Conservation (phyloP, 2,329 filamentous ascomycete species). For the Colletotrichum plurivorum region DNA sequence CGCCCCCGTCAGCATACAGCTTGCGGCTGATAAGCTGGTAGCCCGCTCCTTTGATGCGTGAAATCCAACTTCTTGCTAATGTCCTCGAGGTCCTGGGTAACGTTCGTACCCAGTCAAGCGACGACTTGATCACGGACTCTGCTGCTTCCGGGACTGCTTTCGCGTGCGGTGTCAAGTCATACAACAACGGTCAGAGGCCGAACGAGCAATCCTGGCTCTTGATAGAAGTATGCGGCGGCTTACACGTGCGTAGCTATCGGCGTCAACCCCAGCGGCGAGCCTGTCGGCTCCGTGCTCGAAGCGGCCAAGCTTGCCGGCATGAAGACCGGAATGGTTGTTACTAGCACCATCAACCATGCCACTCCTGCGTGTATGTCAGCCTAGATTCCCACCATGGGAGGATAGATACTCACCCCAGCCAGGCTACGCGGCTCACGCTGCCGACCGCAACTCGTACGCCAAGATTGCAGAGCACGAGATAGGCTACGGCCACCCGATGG, state of each 20-base stretch:
- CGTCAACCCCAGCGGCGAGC: conserved; percentile 49
- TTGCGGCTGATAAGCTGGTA: conserved; percentile 44
- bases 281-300: conserved; percentile 56
- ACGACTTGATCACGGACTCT: conserved; percentile 58
- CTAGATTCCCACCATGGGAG: background rate
- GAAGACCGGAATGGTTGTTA: conserved; percentile 58
- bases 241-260: conserved; percentile 46
- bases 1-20: conserved; percentile 41
- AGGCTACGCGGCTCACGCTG: conserved; percentile 52
- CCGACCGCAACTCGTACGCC: conserved; percentile 50
- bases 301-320: conserved; percentile 55
- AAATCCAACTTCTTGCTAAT: background rate
- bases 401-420: background rate
- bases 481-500: conserved; percentile 55
- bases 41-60: background rate
- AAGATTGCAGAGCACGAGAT: conserved; percentile 56
- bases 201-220: background rate
- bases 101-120: conserved; percentile 46
- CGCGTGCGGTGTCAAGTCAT: conserved; percentile 55
- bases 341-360: conserved; percentile 55
- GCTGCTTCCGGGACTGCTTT: conserved; percentile 56
- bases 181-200: conserved; percentile 47
- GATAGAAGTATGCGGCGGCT: background rate
- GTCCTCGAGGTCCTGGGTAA: conserved; percentile 47
- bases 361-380: conserved; percentile 46